Percentiles rank a stretch among this genome's conserved stretches.
phyloP scores from a whole-genome alignment of 768 basidiomycete genomes.

The Lepiota brunneoincarnata region DNA sequence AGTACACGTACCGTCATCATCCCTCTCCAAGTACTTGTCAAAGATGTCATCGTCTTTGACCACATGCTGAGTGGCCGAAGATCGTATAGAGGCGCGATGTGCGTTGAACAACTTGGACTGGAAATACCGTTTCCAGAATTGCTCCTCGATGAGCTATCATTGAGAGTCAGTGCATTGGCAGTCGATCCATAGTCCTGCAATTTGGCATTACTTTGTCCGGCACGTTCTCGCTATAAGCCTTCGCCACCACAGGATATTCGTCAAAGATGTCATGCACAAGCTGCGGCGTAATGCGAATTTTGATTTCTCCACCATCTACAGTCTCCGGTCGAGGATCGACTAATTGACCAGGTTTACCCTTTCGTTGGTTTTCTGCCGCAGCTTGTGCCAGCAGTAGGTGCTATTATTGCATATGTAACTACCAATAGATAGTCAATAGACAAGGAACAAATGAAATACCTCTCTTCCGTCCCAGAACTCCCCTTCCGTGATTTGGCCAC shows the following conservation, averaged over 20 bases:
- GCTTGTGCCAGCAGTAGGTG: slow-evolving; percentile 76
- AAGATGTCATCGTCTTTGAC: slow-evolving; percentile 92
- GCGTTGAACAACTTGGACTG: slow-evolving; percentile 94
- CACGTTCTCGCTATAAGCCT: slow-evolving; percentile 91
- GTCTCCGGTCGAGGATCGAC: slow-evolving; percentile 88
- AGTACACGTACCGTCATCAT: slow-evolving; percentile 77
- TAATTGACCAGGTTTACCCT: slow-evolving; percentile 81
- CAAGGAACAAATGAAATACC: slow-evolving; percentile 41
- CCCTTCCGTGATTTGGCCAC: slow-evolving; percentile 80
- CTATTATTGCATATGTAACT: slow-evolving; percentile 34
- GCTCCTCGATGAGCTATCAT: slow-evolving; percentile 76
- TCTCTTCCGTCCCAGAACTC: slow-evolving; percentile 99
- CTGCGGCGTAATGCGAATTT: slow-evolving; percentile 87
- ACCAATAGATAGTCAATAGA: slow-evolving; percentile 9
- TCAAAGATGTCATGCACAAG: slow-evolving; percentile 96
- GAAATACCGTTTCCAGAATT: slow-evolving; percentile 98
- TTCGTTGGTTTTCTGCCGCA: slow-evolving; percentile 68
- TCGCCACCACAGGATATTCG: slow-evolving; percentile 93
- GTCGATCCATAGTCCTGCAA: slow-evolving; percentile 12
- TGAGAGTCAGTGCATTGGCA: slow-evolving; percentile 4
- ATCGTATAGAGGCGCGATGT: slow-evolving; percentile 90
- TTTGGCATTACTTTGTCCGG: slow-evolving; percentile 63
- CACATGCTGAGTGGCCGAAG: slow-evolving; percentile 77
- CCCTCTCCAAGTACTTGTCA: slow-evolving; percentile 93
- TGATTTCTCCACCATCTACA: slow-evolving; percentile 80